These are phyloP conservation scores for Scenedesmus sp. DNA, from an alignment of 163 green algal species.

Conservation along the genomic window DNA sequence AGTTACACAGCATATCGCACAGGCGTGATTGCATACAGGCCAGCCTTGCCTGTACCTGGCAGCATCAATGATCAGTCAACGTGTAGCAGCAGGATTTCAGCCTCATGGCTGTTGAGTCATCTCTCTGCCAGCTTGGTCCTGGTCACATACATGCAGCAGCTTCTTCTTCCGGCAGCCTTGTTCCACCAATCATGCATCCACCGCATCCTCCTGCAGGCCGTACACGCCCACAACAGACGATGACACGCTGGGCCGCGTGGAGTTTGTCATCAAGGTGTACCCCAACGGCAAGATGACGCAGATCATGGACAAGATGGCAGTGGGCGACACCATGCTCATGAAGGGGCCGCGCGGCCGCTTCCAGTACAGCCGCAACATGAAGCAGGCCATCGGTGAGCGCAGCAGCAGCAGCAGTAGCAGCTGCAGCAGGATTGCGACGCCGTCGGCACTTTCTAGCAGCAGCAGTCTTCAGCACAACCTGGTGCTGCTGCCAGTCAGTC, in stretches of 20 bases:
- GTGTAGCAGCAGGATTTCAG: not conserved
- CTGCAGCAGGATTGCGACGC: not conserved
- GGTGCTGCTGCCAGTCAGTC: not conserved
- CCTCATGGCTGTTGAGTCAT: not conserved
- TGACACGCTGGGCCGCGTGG: constrained; percentile 83
- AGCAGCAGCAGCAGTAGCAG: not conserved
- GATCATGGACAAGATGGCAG: constrained; percentile 83
- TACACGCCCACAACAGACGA: constrained; percentile 91
- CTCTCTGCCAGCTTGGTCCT: not conserved
- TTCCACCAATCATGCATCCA: constrained; percentile 2
- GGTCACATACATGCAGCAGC: not conserved
- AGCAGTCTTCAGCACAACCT: no score
- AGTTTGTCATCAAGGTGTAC: constrained; percentile 99
- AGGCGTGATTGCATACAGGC: not conserved
- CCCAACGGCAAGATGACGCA: constrained; percentile 86
- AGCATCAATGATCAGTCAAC: not conserved
- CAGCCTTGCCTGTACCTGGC: not conserved
- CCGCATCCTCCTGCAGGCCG: constrained; percentile 60
- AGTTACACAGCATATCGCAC: not conserved
- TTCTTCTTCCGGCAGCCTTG: not conserved
- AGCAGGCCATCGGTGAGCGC: constrained; percentile 63
- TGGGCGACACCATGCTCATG: constrained; percentile 90
- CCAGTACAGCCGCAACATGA: constrained; percentile 77
- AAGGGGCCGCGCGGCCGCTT: constrained; percentile 92
- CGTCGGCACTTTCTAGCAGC: no score